These are phyloP conservation scores for Ascochyta koolunga DNA, from an alignment of 2,329 filamentous ascomycete genomes.

Conservation along the genomic window DNA sequence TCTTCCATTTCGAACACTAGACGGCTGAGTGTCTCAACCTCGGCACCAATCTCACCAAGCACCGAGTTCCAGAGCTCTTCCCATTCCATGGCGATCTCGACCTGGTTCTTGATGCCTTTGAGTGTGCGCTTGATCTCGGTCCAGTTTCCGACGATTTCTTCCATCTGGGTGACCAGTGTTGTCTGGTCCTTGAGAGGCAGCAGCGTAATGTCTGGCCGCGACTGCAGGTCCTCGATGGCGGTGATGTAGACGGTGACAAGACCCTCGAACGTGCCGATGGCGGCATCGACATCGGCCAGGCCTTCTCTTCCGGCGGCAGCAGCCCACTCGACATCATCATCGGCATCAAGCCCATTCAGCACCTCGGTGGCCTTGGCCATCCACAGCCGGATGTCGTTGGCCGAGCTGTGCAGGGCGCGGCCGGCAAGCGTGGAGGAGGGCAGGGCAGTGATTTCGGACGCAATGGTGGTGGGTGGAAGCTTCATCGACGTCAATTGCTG, in stretches of 20 bases:
- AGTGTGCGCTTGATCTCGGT: constrained; percentile 77
- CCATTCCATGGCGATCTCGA: constrained; percentile 99
- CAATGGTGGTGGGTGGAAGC: constrained; percentile 84
- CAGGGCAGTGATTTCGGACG: constrained; percentile 82
- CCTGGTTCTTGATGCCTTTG: constrained; percentile 82
- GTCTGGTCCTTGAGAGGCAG: constrained; percentile 76
- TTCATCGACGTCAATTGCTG: constrained; percentile 90
- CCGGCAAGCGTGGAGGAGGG: constrained; percentile 84
- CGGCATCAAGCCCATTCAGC: constrained; percentile 84
- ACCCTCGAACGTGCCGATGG: constrained; percentile 83
- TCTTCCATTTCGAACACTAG: constrained; percentile 98
- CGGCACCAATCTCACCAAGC: constrained; percentile 87
- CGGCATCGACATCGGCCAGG: constrained; percentile 68
- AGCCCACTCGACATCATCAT: constrained; percentile 97
- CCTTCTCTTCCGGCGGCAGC: constrained; percentile 86
- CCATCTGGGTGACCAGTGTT: constrained; percentile 84
- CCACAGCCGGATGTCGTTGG: constrained; percentile 93
- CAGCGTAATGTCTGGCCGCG: constrained; percentile 73
- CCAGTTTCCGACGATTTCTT: constrained; percentile 84
- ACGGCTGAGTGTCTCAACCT: constrained; percentile 78
- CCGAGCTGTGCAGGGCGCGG: constrained; percentile 81
- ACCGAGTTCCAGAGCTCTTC: constrained; percentile 96
- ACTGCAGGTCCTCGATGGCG: constrained; percentile 91
- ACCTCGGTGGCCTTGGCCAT: constrained; percentile 91
- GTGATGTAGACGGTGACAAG: constrained; percentile 91